Conservation (phyloP, 2,329 filamentous ascomycete genomes). For the Elsinoe arachidis region DNA sequence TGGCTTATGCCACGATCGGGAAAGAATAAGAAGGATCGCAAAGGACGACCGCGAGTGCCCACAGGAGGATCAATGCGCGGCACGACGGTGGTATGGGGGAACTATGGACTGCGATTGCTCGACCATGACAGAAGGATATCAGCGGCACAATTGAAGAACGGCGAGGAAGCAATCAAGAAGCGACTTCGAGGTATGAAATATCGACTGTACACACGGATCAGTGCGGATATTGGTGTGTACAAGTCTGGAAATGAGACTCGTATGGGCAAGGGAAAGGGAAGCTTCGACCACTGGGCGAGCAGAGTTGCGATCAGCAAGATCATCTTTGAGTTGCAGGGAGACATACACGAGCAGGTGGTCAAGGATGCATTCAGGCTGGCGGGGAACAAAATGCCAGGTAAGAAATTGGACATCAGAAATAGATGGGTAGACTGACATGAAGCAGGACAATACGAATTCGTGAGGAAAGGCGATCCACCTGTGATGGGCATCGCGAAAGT, state of each 20-base stretch:
- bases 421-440: conserved; percentile 24
- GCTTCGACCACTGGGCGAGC: conserved; percentile 92
- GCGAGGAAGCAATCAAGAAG: conserved; percentile 86
- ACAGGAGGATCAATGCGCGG: conserved; percentile 88
- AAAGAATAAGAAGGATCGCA: conserved; percentile 78
- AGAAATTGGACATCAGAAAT: conserved; percentile 19
- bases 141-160: conserved; percentile 76
- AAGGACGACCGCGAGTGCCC: conserved; percentile 76
- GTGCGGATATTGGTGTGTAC: conserved; percentile 90
- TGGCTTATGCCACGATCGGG: conserved; percentile 78
- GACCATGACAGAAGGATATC: conserved; percentile 90
- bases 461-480: conserved; percentile 81
- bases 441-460: conserved; percentile 74
- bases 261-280: conserved; percentile 99
- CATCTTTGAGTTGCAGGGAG: conserved; percentile 83
- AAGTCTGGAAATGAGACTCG: conserved; percentile 91
- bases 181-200: conserved; percentile 86
- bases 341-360: conserved; percentile 88
- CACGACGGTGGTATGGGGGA: conserved; percentile 92
- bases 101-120: conserved; percentile 86
- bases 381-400: conserved; percentile 88
- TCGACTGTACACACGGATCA: conserved; percentile 81
- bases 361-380: conserved; percentile 89
- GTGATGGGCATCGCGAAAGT: conserved; percentile 91
- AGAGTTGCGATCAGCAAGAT: conserved; percentile 86